Evolutionary conservation across 1,284 basidiomycete genomes (phyloP).

Genomic region (Microbotryum lychnidis-dioicae): DNA sequence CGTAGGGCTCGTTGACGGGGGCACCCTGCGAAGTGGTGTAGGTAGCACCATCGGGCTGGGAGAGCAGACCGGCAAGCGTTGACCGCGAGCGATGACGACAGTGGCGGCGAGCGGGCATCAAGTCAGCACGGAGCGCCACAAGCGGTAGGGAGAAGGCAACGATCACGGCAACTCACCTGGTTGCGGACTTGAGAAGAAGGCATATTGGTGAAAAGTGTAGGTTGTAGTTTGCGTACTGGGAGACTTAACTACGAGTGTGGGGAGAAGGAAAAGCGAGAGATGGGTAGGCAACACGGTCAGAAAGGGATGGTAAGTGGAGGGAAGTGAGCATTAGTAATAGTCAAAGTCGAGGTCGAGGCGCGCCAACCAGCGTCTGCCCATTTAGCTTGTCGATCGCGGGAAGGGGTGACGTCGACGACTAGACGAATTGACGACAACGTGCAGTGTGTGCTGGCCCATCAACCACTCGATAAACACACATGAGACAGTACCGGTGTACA

Average conservation of each 20-base stretch:
- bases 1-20: conserved; percentile 48
- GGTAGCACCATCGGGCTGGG: conserved; percentile 47
- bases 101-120: background rate
- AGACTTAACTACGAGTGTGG: background rate
- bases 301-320: too few species aligned
- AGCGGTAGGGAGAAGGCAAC: background rate
- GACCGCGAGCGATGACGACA: background rate
- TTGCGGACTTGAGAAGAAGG: conserved; percentile 56
- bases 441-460: too few species aligned
- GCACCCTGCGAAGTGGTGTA: conserved; percentile 83
- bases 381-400: too few species aligned
- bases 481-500: too few species aligned
- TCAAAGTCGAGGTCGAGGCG: too few species aligned
- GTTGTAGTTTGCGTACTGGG: background rate
- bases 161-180: conserved; percentile 35
- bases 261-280: too few species aligned
- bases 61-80: background rate
- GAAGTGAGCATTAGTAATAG: too few species aligned
- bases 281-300: too few species aligned
- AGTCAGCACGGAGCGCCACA: background rate
- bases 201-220: conserved; percentile 43
- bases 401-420: too few species aligned
- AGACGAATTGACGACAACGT: too few species aligned
- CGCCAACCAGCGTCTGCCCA: too few species aligned
- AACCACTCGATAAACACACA: too few species aligned